Evolutionary conservation across 2,329 filamentous ascomycete genomes (phyloP).

Genomic region (Hymenoscyphus salicellus): DNA sequence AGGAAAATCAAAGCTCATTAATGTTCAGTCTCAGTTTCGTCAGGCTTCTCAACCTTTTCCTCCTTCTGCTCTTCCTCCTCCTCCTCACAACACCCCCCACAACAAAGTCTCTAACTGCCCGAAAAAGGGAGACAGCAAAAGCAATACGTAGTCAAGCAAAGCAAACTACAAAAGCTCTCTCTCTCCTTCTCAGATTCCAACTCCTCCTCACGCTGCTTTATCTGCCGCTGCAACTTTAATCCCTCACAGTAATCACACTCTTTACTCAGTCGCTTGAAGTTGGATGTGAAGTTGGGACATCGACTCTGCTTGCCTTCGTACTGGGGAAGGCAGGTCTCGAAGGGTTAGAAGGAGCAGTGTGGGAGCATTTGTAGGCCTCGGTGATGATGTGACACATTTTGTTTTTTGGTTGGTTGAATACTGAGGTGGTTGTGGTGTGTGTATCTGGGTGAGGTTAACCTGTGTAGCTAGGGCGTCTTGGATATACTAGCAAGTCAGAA

Average conservation of each 20-base stretch:
- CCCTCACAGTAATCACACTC: constrained; percentile 1
- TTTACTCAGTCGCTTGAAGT: background rate
- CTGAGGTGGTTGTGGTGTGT: background rate
- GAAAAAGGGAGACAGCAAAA: background rate
- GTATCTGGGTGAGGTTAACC: too few species aligned
- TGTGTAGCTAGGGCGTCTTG: too few species aligned
- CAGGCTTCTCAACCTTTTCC: background rate
- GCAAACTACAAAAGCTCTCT: background rate
- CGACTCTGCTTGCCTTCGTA: background rate
- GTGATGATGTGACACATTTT: background rate
- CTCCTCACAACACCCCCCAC: background rate
- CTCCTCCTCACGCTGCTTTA: background rate
- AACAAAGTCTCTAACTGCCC: background rate
- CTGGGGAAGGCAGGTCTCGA: background rate
- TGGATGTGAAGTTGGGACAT: background rate
- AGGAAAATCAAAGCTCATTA: too few species aligned
- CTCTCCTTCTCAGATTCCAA: background rate
- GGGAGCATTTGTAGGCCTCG: background rate
- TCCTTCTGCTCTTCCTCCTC: background rate
- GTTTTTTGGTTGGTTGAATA: background rate
- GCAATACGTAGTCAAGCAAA: background rate
- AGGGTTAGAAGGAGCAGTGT: background rate
- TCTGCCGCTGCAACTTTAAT: background rate
- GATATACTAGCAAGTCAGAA: too few species aligned
- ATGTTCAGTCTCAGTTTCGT: too few species aligned